Percentiles rank a stretch among this genome's conserved stretches.
Conservation (phyloP, 2,329 filamentous ascomycete genomes). For the Fusarium pininemorale region DNA sequence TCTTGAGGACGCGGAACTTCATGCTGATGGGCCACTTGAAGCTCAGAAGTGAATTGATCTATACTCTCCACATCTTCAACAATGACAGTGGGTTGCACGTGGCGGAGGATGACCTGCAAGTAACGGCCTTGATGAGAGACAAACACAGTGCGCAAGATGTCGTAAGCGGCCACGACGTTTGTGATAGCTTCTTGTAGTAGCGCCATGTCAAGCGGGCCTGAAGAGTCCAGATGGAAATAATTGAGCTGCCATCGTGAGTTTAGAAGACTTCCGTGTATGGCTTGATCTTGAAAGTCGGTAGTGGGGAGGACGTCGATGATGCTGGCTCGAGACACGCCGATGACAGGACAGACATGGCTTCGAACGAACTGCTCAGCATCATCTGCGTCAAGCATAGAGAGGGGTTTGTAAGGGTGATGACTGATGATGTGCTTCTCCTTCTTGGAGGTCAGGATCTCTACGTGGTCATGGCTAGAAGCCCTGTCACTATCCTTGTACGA, state of each 20-base stretch:
- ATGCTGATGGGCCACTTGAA: background rate
- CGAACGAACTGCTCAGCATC: slow-evolving; percentile 21
- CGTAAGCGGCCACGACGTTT: slow-evolving; percentile 21
- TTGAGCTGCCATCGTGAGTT: slow-evolving; percentile 38
- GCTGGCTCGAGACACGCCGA: slow-evolving; percentile 32
- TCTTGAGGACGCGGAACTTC: background rate
- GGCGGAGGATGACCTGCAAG: slow-evolving; percentile 28
- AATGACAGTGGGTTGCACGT: background rate
- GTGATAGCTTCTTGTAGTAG: slow-evolving; percentile 21
- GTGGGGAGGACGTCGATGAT: slow-evolving; percentile 35
- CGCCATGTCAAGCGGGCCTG: background rate
- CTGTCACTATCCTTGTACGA: slow-evolving; percentile 15
- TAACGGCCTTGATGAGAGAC: slow-evolving; percentile 5
- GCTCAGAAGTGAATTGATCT: slow-evolving; percentile 9
- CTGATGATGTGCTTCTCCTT: background rate
- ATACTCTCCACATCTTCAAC: slow-evolving; percentile 11
- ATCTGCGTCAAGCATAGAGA: slow-evolving; percentile 3
- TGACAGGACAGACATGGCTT: slow-evolving; percentile 23
- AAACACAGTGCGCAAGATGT: slow-evolving; percentile 32
- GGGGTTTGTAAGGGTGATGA: slow-evolving; percentile 5
- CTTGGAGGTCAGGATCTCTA: background rate
- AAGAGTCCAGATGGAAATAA: slow-evolving; percentile 17
- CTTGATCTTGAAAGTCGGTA: slow-evolving; percentile 32
- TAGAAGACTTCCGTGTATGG: slow-evolving; percentile 19
- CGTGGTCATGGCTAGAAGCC: background rate